Evolutionary conservation across 116 monocot species (phyloP), one percentile per base, ranked within the genome.

Genomic region (Dioscorea cayenensis): DNA sequence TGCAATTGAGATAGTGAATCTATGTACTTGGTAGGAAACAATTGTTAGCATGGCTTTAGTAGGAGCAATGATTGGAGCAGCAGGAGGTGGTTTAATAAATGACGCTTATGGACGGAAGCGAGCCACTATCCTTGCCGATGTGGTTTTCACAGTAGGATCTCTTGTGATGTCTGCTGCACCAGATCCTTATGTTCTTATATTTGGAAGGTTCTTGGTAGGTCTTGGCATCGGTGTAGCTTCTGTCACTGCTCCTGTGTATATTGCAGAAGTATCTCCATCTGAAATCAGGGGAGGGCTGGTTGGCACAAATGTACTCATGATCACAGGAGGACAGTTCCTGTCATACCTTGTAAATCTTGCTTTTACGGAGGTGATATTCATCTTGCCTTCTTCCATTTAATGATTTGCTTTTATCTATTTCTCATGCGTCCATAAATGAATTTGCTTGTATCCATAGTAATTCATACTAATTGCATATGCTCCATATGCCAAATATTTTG

Each of bases 11-110:
- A 16, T 55, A 62, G 6, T 62, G 62, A 62, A 7, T 23, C 11
- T 62, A 0, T 28, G 8, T 62, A 0, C 72, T 50, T 75, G 68
- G 14, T 71, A 92, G 97, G 97, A 90, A 81, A 97, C 97, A 68
- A 97, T 97, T 74, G 93, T 97, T 32, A 97, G 97, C 80, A 93
- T 93, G 97, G 88, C 97, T 49, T 43, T 97, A 63, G 81, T 92
- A 8, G 97, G 93, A 29, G 97, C 97, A 27, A 90, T 97, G 7
- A 72, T 93, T 61, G 97, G 97, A 49, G 93, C 93, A 71, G 78
- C 81, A 37, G 83, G 76, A 60, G 90, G 97, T 64, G 97, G 97
- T 2, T 93, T 88, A 90, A 75, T 93, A 9, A 97, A 97, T 81
- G 97, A 97, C 82, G 75, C 80, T 18, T 87, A 90, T 66, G 97